Evolutionary conservation across 257 asterid species (phyloP).

Genomic region (Nyctanthes arbortristis): DNA sequence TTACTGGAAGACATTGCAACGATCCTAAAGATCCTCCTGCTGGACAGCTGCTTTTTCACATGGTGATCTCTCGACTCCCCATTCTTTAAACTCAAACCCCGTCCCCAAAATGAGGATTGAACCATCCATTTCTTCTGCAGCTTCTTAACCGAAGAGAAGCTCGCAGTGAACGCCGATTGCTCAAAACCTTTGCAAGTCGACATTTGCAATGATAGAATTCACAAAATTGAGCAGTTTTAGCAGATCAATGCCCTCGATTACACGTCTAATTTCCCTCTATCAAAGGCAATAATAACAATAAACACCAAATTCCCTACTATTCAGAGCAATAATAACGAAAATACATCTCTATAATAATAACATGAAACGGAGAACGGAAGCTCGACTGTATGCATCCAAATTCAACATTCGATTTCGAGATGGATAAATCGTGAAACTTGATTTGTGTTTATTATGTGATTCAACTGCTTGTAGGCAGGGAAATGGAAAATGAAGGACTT

Average conservation of each 20-base stretch:
- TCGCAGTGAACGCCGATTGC: constrained; percentile 24
- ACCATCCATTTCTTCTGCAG: constrained; percentile 10
- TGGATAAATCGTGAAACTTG: neutral
- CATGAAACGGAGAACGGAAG: neutral
- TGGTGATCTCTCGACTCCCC: constrained; percentile 19
- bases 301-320: neutral
- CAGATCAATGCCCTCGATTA: neutral
- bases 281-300: neutral
- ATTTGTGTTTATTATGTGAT: neutral
- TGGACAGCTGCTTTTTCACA: constrained; percentile 22
- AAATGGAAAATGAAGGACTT: constrained; percentile 17
- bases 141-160: constrained; percentile 23
- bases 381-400: neutral
- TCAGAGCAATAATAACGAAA: neutral
- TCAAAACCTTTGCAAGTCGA: constrained; percentile 48
- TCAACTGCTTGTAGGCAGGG: neutral
- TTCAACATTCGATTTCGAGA: neutral
- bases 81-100: constrained; percentile 30
- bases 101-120: constrained; percentile 50
- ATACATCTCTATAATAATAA: neutral
- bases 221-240: constrained; percentile 1
- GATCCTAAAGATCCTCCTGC: constrained; percentile 30
- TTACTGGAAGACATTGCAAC: constrained; percentile 39
- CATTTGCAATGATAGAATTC: constrained; percentile 34
- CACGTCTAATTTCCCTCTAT: neutral